phyloP scores from a whole-genome alignment of 1,284 basidiomycete genomes.

The Ustilago trichophora region DNA sequence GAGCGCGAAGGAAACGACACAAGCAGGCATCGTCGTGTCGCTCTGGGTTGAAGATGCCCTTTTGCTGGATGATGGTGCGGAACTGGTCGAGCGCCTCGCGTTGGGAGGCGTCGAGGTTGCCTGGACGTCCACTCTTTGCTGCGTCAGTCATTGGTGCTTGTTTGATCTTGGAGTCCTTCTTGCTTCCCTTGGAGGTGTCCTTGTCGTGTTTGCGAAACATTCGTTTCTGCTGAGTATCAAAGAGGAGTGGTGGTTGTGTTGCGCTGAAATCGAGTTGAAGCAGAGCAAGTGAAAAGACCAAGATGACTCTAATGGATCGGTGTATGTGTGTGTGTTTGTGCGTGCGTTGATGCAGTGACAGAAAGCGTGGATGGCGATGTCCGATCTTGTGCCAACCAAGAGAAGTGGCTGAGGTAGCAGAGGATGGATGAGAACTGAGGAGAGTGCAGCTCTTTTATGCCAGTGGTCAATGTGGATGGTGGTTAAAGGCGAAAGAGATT shows the following conservation, averaged over 20 bases:
- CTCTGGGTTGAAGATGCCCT: constrained; percentile 59
- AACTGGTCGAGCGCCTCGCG: constrained; percentile 59
- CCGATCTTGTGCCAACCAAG: too few relatives aligned
- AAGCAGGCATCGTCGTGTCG: constrained; percentile 65
- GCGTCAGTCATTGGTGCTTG: constrained; percentile 41
- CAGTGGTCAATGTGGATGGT: background rate
- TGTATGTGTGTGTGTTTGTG: too few relatives aligned
- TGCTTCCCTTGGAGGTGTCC: constrained; percentile 47
- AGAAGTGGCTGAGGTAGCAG: background rate
- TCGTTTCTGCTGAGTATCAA: constrained; percentile 1
- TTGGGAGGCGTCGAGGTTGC: constrained; percentile 58
- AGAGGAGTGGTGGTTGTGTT: background rate
- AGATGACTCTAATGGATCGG: constrained; percentile 3
- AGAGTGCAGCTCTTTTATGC: background rate
- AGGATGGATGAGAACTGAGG: background rate
- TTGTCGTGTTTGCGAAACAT: constrained; percentile 51
- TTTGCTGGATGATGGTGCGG: constrained; percentile 54
- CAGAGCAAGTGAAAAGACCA: background rate
- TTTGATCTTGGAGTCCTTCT: constrained; percentile 36
- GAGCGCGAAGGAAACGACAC: constrained; percentile 80
- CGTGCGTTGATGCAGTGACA: too few relatives aligned
- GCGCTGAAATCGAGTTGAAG: constrained; percentile 1
- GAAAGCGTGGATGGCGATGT: too few relatives aligned
- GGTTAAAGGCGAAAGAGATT: background rate
- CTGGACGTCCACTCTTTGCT: constrained; percentile 55